Evolutionary conservation across 345 rosid species (phyloP), one percentile per base, ranked within the genome.

Genomic region (Gossypium ekmanianum): DNA sequence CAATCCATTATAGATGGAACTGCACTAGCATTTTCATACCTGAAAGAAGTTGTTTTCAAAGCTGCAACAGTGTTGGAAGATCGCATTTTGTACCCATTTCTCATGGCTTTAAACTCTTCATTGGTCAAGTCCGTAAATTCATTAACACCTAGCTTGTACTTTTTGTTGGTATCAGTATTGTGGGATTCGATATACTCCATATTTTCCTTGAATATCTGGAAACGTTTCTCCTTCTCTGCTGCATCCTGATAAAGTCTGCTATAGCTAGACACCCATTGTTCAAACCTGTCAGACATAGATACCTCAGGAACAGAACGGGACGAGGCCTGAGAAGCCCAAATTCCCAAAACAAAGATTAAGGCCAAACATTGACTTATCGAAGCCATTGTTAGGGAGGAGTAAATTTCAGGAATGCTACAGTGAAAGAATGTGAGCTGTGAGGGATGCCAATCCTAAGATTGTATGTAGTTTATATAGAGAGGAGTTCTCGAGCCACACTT

Each of bases 1-100:
- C 90, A 87, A 51, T 87, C 88, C 79, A 81, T 43, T 39, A 66
- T 62, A 11, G 58, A 55, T 7, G 79, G 74, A 68, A 76, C 69
- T 47, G 68, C 75, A 10, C 54, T 16, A 26, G 61, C 52, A 61
- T 70, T 61, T 61, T 70, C 74, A 34, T 70, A 70, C 20, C 26
- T 61, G 75, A 76, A 70, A 11, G 59, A 67, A 2, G 20, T 3
- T 43, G 24, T 17, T 55, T 45, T 13, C 3, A 51, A 57, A 41
- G 74, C 51, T 10, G 43, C 9, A 20, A 56, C 12, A 43, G 11
- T 68, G n/a, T n/a, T 43, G 43, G 74, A 57, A n/a, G 74, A 20
- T 44, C 56, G 17, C 67, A 48, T 43, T 41, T 73, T 75, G 57
- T 79, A 78, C 5, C 87, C 87, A 2, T 61, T 77, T 41, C 79